Base-by-base conservation (phyloP, 2,329 filamentous ascomycete genomes). In the Phyllosticta capitalensis region DNA sequence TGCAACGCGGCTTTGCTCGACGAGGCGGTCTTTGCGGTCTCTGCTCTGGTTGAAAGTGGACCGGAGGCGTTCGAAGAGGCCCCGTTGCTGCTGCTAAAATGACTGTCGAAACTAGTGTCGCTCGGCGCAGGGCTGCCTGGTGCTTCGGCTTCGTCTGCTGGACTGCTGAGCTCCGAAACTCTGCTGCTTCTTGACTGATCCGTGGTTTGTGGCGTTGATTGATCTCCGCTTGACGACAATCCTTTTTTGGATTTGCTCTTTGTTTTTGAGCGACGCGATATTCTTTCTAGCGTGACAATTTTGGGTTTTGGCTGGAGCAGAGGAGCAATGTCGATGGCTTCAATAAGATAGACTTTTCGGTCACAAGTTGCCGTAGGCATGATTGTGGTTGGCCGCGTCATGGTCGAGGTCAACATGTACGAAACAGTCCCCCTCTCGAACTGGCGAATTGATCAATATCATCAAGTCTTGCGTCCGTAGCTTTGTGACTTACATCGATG, bases 391-490 rank as follows among this genome's bases (percentile, higher is more conserved):
- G 94, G 92, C 60, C 91, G 85, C 20, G 92, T 97, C 60, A 97
- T 74, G 9, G 91, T 96, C 30, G 92, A 88, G 5, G 90, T 92
- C 66, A 97, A 83, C 76, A 92, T 85, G 75, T 97, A 99, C 20
- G 88, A 87, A 67, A 99, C 90, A 1, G 90, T 92, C 38, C 94
- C 94, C 69, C 92, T 86, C 75, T 97, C 94, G 72, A 99, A 99
- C 91, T 97, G 72, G 28, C 56, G n/a, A 22, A 51, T 24, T 52
- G 58, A 62, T 71, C 61, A 70, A 58, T 54, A 48, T 17, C 12
- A 14, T 9, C 49, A 20, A 9, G 22, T 21, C 49, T 51, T n/a
- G 19, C 28, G 6, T 14, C 12, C 10, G 10, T 17, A 38, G 30
- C 30, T 38, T 12, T 14, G 17, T 38, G 30, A 65, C 89, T 69